Base-by-base conservation (phyloP, 1,139 yeast genomes). In the Candida sojae region DNA sequence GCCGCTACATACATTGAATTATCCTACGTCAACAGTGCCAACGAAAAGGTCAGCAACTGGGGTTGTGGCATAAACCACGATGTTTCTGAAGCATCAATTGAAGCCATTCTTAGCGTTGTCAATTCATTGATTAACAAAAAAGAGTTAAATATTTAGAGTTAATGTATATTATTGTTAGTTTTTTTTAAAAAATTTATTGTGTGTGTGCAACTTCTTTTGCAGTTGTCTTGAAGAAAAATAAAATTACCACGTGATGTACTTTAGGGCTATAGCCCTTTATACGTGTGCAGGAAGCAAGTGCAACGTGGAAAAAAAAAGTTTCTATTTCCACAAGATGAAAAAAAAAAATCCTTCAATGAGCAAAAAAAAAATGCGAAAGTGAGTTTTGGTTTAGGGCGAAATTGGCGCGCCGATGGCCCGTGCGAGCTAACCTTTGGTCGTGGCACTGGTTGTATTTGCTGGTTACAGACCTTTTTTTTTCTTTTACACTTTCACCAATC, bases 1-100 rank as follows among this genome's bases (percentile, higher is more conserved):
- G 80, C 80, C 44, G 80, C 79, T 30, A 72, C 80, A 11, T 75
- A 71, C 58, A 71, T 75, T 45, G 77, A 75, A 60, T 70, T 74
- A 48, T 61, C 68, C 28, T 72, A 60, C 57, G 44, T 64, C 48
- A 60, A 65, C 53, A 51, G 62, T 28, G 52, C 60, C 4, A 68
- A 70, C 44, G 57, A 60, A 40, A 63, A 61, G 51, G 62, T 58
- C 37, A 60, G 60, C 47, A 62, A 59, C 50, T 75, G 80, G 80
- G 80, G 80, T 29, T 70, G 75, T 53, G 80, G 80, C 52, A 69
- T 75, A 43, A 67, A 75, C 56, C 64, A 71, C 40, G 80, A 75
- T 64, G 78, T 73, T 39, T 64, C 75, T 13, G 71, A 73, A 61
- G 77, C 80, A n/a, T 73, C 79, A 2, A 68, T 75, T 53, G 70